Conservation (phyloP, 192 early-diverging fungal genomes). For the Rhizophagus sp. region DNA sequence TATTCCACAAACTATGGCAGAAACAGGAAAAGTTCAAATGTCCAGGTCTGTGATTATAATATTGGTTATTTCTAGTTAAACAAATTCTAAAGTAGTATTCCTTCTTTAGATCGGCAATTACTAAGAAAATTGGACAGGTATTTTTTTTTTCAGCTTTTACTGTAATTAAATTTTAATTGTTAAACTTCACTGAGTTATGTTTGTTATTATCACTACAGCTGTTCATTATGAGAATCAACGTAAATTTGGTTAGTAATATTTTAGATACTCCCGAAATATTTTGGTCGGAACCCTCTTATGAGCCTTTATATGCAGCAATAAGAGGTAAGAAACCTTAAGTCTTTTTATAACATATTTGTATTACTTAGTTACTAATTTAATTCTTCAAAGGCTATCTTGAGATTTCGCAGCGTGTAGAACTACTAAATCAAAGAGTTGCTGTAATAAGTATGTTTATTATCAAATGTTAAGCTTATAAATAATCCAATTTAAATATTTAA, state of each 20-base stretch:
- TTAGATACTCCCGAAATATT: slow-evolving; percentile 93
- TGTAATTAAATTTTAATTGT: not conserved
- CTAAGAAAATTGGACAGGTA: slow-evolving; percentile 89
- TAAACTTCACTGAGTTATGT: too few relatives aligned
- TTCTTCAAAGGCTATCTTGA: slow-evolving; percentile 65
- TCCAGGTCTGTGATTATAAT: slow-evolving; percentile 48
- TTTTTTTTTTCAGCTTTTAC: not conserved
- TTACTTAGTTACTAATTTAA: not conserved
- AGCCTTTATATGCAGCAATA: slow-evolving; percentile 79
- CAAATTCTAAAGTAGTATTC: too few relatives aligned
- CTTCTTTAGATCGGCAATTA: slow-evolving; percentile 79
- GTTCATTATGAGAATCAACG: slow-evolving; percentile 88
- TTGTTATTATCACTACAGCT: slow-evolving; percentile 37
- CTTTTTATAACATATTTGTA: not conserved
- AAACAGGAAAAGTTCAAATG: slow-evolving; percentile 91
- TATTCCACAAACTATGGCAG: slow-evolving; percentile 91
- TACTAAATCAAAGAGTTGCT: slow-evolving; percentile 89
- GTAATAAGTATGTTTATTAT: slow-evolving; percentile 66
- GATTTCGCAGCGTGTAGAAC: slow-evolving; percentile 82
- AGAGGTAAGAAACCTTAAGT: slow-evolving; percentile 43
- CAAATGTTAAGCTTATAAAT: not conserved
- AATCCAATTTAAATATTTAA: not conserved
- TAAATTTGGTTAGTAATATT: slow-evolving; percentile 86
- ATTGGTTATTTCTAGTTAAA: not conserved
- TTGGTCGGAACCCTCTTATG: slow-evolving; percentile 83